phyloP scores from a whole-genome alignment of 495 filamentous ascomycete genomes.

The Jackrogersella multiformis region DNA sequence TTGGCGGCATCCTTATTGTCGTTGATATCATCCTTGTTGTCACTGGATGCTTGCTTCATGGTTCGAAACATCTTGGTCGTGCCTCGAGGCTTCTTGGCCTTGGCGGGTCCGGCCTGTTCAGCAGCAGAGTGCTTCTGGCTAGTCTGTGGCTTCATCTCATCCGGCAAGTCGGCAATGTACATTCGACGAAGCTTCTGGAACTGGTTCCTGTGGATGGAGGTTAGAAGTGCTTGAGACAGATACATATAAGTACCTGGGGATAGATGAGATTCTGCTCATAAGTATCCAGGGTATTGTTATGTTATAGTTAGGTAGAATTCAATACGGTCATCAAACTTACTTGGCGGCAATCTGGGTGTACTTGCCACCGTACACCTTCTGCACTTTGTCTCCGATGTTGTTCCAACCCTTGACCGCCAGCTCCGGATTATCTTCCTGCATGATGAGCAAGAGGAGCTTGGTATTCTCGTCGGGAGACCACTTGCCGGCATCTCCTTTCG shows the following conservation, averaged over 20 bases:
- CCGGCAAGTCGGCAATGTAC: constrained; percentile 2
- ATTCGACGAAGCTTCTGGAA: constrained; percentile 12
- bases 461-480: constrained; percentile 11
- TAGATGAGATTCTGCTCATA: neutral
- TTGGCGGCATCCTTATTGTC: too few species aligned
- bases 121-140: too few species aligned
- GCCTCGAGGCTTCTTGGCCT: constrained; percentile 7
- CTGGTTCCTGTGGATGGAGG: constrained; percentile 7
- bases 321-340: constrained; percentile 15
- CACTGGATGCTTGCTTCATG: neutral
- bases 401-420: constrained; percentile 28
- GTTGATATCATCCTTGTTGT: neutral
- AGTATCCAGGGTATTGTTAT: neutral
- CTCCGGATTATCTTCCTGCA: constrained; percentile 15
- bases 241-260: neutral
- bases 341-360: neutral
- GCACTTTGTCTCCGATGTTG: constrained; percentile 5
- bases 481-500: neutral
- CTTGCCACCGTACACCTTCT: neutral
- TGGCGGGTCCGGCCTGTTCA: neutral
- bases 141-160: neutral
- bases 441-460: constrained; percentile 22
- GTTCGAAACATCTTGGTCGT: too few species aligned
- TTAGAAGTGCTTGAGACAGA: neutral
- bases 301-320: neutral